Conservation (phyloP, 2,329 filamentous ascomycete genomes). For the Paecilomyces niveus region DNA sequence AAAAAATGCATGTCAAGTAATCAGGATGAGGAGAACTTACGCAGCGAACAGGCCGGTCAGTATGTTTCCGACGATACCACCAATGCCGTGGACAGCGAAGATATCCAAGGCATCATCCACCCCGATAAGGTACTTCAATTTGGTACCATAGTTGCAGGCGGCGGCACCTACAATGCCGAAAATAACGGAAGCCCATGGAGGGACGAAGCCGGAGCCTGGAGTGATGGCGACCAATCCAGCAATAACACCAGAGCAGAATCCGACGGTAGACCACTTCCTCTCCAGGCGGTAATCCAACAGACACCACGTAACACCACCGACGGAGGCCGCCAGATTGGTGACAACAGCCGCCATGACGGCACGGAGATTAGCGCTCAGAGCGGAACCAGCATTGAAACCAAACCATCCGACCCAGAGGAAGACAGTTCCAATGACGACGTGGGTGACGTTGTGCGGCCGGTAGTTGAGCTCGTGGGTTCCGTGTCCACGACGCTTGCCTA, state of each 20-base stretch:
- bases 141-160: slow-evolving; percentile 83
- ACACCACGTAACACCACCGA: slow-evolving; percentile 85
- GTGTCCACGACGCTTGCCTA: slow-evolving; percentile 77
- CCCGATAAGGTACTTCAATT: slow-evolving; percentile 75
- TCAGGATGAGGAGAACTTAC: slow-evolving; percentile 30
- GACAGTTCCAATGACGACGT: slow-evolving; percentile 85
- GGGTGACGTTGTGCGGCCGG: slow-evolving; percentile 85
- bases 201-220: slow-evolving; percentile 78
- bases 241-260: slow-evolving; percentile 86
- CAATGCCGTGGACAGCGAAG: slow-evolving; percentile 74
- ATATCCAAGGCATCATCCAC: slow-evolving; percentile 86
- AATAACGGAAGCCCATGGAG: slow-evolving; percentile 74
- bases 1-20: background rate
- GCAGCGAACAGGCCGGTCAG: slow-evolving; percentile 77
- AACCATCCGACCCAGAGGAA: slow-evolving; percentile 97
- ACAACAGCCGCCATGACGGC: slow-evolving; percentile 81
- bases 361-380: slow-evolving; percentile 71
- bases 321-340: slow-evolving; percentile 76
- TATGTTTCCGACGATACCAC: slow-evolving; percentile 72
- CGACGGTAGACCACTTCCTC: slow-evolving; percentile 86
- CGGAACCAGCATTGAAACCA: slow-evolving; percentile 85
- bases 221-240: slow-evolving; percentile 84
- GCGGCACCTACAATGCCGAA: slow-evolving; percentile 70
- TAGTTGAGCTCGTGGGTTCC: slow-evolving; percentile 86
- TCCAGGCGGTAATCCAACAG: slow-evolving; percentile 82